phyloP scores from a whole-genome alignment of 306 rosid species.

The Trifolium fragiferum region DNA sequence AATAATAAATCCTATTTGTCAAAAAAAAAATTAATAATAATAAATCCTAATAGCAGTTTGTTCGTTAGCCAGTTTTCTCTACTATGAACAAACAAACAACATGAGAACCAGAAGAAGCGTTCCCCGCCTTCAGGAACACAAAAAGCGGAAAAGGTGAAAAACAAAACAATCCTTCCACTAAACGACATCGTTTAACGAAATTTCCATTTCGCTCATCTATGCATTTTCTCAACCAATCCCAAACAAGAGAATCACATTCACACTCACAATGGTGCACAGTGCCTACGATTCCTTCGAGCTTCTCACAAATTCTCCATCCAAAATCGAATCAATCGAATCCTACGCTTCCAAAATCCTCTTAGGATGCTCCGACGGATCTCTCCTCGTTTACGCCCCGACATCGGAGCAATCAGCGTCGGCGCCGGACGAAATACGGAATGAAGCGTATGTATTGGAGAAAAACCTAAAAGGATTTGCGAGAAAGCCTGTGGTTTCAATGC shows the following conservation, averaged over 20 bases:
- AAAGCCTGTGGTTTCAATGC: slow-evolving; percentile 71
- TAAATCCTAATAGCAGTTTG: slow-evolving; percentile 1
- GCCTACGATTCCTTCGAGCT: slow-evolving; percentile 91
- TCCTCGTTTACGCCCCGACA: slow-evolving; percentile 66
- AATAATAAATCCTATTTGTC: neutral
- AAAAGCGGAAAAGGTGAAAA: neutral
- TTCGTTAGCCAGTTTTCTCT: neutral
- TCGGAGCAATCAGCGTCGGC: neutral
- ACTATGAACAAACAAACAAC: neutral
- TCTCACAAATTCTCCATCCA: slow-evolving; percentile 57
- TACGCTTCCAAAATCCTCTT: slow-evolving; percentile 78
- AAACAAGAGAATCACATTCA: neutral
- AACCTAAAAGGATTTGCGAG: slow-evolving; percentile 66
- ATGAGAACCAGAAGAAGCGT: neutral
- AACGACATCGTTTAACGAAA: neutral
- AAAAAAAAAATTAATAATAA: neutral
- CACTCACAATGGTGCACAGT: slow-evolving; percentile 72
- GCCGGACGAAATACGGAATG: slow-evolving; percentile 38
- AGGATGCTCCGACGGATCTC: slow-evolving; percentile 94
- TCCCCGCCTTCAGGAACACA: slow-evolving; percentile 25
- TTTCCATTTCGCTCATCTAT: neutral
- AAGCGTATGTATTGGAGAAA: slow-evolving; percentile 57
- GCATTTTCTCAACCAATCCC: neutral
- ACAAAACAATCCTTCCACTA: neutral
- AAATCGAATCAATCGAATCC: slow-evolving; percentile 81